Conservation (phyloP, 768 basidiomycete genomes). For the Pholiota conissans region DNA sequence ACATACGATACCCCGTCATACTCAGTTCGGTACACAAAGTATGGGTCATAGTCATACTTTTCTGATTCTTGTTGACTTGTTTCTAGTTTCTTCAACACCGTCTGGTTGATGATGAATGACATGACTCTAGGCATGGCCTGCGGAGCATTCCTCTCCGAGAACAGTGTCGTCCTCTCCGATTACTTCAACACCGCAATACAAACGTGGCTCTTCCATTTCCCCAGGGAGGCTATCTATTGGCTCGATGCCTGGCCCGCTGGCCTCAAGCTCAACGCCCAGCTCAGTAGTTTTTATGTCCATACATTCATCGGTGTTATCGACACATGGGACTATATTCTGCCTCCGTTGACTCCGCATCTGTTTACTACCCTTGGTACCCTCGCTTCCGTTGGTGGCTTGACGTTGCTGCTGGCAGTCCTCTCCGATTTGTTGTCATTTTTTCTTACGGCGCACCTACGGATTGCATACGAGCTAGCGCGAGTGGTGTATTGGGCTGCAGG, state of each 20-base stretch:
- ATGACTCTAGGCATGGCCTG: constrained; percentile 79
- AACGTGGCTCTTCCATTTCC: constrained; percentile 32
- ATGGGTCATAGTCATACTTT: constrained; percentile 13
- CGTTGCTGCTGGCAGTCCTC: constrained; percentile 63
- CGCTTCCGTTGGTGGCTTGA: constrained; percentile 51
- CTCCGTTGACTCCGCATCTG: constrained; percentile 19
- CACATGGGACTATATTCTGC: constrained; percentile 66
- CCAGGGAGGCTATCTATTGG: constrained; percentile 59
- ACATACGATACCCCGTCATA: constrained; percentile 37
- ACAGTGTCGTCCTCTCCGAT: constrained; percentile 47
- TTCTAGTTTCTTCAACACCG: constrained; percentile 83
- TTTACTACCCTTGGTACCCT: constrained; percentile 23
- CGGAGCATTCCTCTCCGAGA: constrained; percentile 70
- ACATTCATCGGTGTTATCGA: constrained; percentile 64
- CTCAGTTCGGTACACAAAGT: constrained; percentile 72
- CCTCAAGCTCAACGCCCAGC: constrained; percentile 91
- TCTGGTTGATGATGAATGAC: constrained; percentile 93
- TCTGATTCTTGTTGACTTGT: not conserved
- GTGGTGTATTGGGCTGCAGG: constrained; percentile 55
- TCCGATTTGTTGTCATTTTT: constrained; percentile 62
- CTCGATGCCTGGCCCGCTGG: constrained; percentile 96
- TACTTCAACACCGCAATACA: constrained; percentile 28
- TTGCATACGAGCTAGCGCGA: constrained; percentile 66
- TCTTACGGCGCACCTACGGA: constrained; percentile 69
- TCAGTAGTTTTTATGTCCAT: constrained; percentile 84